phyloP scores from a whole-genome alignment of 164 flowering plant genomes.

The Warburgia ugandensis region DNA sequence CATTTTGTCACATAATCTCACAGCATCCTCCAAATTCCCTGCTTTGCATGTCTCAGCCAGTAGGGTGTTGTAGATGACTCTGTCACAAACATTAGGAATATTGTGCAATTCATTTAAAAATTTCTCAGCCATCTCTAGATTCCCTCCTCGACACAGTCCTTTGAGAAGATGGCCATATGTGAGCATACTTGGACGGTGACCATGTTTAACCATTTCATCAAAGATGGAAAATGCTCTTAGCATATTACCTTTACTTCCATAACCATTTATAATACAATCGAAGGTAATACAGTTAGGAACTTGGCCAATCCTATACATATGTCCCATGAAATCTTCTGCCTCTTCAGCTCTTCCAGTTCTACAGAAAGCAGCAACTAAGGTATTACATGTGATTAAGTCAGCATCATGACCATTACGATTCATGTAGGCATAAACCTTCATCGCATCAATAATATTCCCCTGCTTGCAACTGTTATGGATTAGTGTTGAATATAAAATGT shows the following conservation, averaged over 20 bases:
- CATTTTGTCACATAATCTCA: constrained; percentile 52
- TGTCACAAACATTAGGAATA: constrained; percentile 48
- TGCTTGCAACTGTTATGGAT: constrained; percentile 52
- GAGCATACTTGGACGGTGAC: constrained; percentile 46
- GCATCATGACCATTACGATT: constrained; percentile 29
- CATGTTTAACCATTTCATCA: constrained; percentile 54
- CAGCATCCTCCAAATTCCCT: constrained; percentile 41
- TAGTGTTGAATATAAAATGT: constrained; percentile 42
- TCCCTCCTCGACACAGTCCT: constrained; percentile 57
- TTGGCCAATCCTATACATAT: constrained; percentile 43
- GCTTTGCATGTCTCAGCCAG: constrained; percentile 40
- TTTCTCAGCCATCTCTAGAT: constrained; percentile 36
- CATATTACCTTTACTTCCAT: constrained; percentile 45
- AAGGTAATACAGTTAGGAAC: constrained; percentile 43
- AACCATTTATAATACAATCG: constrained; percentile 59
- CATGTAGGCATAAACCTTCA: constrained; percentile 43
- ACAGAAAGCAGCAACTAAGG: constrained; percentile 52
- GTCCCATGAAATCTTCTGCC: constrained; percentile 58
- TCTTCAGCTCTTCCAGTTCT: constrained; percentile 38
- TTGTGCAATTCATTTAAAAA: constrained; percentile 35
- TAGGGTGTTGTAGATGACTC: constrained; percentile 46
- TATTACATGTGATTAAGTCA: constrained; percentile 45
- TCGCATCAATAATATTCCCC: constrained; percentile 39
- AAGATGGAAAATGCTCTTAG: constrained; percentile 50
- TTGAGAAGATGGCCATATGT: constrained; percentile 62